Evolutionary conservation across 2,329 filamentous ascomycete genomes (phyloP).

Genomic region (Emmonsia crescens): DNA sequence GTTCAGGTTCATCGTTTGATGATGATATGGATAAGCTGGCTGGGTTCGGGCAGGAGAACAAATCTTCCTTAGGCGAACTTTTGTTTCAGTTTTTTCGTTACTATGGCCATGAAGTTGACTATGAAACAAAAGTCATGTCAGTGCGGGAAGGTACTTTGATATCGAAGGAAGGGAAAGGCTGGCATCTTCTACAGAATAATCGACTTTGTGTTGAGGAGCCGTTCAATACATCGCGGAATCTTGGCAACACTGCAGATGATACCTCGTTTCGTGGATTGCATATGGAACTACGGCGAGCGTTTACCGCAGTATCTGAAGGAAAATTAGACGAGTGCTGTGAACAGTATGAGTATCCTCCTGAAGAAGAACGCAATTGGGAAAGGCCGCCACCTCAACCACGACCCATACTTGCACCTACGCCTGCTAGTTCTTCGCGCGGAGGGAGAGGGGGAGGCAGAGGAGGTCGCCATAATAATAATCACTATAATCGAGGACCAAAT

Average conservation of each 20-base stretch:
- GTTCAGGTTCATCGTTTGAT: constrained; percentile 61
- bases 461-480: constrained; percentile 39
- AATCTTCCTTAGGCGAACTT: constrained; percentile 71
- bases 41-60: constrained; percentile 68
- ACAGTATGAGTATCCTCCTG: constrained; percentile 75
- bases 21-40: constrained; percentile 68
- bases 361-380: constrained; percentile 54
- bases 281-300: constrained; percentile 77
- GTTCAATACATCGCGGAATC: constrained; percentile 78
- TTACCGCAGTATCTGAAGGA: constrained; percentile 65
- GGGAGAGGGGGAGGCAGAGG: constrained; percentile 41
- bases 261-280: constrained; percentile 89
- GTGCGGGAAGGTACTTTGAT: constrained; percentile 70
- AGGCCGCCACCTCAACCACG: constrained; percentile 46
- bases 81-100: constrained; percentile 92
- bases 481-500: constrained; percentile 38
- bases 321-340: constrained; percentile 78
- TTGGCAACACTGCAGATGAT: constrained; percentile 94
- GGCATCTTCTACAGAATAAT: constrained; percentile 71
- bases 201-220: constrained; percentile 91
- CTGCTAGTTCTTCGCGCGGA: constrained; percentile 34
- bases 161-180: constrained; percentile 75
- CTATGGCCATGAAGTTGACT: constrained; percentile 89
- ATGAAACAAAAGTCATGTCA: constrained; percentile 72
- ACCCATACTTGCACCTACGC: constrained; percentile 38